Percentiles rank a stretch among this genome's conserved stretches.
These are phyloP conservation scores for Acanthamoeba healyi DNA, from an alignment of 208 protist species.

Conservation along the genomic window DNA sequence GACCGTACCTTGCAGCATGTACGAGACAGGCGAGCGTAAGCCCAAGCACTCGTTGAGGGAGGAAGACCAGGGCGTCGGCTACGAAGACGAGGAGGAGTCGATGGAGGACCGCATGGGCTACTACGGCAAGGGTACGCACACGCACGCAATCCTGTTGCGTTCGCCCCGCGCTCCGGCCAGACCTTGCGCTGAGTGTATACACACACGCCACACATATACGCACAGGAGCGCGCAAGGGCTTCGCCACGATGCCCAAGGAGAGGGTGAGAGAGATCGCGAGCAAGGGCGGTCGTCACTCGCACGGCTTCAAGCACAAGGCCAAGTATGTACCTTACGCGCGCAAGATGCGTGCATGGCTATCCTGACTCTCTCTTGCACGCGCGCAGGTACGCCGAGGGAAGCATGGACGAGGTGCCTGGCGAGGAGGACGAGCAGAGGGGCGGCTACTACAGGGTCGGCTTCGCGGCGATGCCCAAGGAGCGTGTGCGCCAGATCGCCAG, in stretches of 20 bases:
- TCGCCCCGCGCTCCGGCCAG: too few relatives aligned
- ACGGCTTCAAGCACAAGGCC: constrained; percentile 40
- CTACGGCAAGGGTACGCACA: neutral
- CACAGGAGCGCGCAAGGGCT: constrained; percentile 23
- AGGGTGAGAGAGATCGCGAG: neutral
- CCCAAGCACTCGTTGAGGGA: neutral
- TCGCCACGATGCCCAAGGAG: neutral
- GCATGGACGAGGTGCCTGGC: constrained; percentile 6
- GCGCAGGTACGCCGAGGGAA: neutral
- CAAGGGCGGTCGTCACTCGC: constrained; percentile 39
- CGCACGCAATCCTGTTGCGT: neutral
- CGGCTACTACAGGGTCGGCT: constrained; percentile 16
- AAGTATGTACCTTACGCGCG: neutral
- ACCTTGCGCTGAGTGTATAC: neutral
- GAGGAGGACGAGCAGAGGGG: neutral
- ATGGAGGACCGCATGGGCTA: neutral
- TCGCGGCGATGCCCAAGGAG: constrained; percentile 31
- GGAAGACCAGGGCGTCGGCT: constrained; percentile 21
- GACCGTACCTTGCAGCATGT: neutral
- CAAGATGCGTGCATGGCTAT: neutral
- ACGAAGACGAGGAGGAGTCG: neutral
- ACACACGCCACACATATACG: neutral
- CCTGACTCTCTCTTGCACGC: neutral
- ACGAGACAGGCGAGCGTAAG: neutral
- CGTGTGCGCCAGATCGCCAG: constrained; percentile 1